Evolutionary conservation across 2,329 filamentous ascomycete species (phyloP).

Genomic region (Penicillium sp.): DNA sequence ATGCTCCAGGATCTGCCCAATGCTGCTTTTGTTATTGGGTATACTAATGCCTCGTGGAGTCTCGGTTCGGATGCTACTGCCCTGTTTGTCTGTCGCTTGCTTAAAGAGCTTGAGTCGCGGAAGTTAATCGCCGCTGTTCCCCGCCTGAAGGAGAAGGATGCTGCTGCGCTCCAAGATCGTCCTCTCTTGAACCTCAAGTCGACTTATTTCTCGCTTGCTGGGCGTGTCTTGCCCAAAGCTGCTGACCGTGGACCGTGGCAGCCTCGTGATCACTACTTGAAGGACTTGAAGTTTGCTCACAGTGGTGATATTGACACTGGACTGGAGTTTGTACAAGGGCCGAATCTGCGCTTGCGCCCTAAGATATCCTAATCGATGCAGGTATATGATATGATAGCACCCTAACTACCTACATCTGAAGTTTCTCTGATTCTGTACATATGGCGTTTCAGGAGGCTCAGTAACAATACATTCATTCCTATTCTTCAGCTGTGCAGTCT

Average conservation of each 20-base stretch:
- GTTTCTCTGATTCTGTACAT: not conserved
- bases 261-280: conserved; percentile 40
- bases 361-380: conserved; percentile 11
- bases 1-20: conserved; percentile 50
- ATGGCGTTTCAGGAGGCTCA: not conserved
- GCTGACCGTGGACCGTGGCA: conserved; percentile 44
- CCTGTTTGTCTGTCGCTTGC: conserved; percentile 39
- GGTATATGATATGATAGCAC: not conserved
- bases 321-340: conserved; percentile 31
- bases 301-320: conserved; percentile 37
- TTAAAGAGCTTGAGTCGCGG: conserved; percentile 34
- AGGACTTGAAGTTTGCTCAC: conserved; percentile 42
- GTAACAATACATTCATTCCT: not conserved
- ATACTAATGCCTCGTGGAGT: conserved; percentile 48
- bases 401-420: not conserved
- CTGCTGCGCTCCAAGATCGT: conserved; percentile 25
- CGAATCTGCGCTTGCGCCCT: conserved; percentile 16
- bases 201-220: conserved; percentile 43
- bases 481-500: not conserved
- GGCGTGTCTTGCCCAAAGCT: conserved; percentile 37
- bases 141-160: conserved; percentile 21
- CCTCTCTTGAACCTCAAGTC: conserved; percentile 41
- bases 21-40: conserved; percentile 44
- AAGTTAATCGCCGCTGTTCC: conserved; percentile 32
- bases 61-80: conserved; percentile 47